Conservation (phyloP, 208 protist genomes). For the Herpetomonas samuelpessoai region DNA sequence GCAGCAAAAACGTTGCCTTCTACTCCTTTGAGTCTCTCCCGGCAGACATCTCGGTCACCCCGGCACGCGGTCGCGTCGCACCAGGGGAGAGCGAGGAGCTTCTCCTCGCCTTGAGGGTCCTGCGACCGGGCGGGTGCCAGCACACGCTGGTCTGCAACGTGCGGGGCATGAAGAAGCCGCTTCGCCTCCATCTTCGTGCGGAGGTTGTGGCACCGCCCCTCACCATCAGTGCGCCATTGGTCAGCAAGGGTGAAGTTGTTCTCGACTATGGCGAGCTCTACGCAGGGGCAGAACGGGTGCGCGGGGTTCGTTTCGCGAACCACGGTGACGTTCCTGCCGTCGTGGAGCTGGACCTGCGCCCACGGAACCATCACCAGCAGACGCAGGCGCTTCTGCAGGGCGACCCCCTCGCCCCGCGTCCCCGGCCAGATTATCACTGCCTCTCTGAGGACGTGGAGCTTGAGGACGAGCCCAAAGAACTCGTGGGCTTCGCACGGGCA, state of each 20-base stretch:
- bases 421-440: background rate
- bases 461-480: constrained; percentile 3
- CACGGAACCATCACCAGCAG: constrained; percentile 32
- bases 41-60: constrained; percentile 64
- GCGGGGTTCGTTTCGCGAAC: constrained; percentile 74
- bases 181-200: constrained; percentile 66
- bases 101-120: constrained; percentile 40
- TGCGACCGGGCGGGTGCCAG: constrained; percentile 26
- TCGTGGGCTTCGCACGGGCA: constrained; percentile 5
- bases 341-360: constrained; percentile 71
- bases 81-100: constrained; percentile 72
- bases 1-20: constrained; percentile 64
- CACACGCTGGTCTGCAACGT: constrained; percentile 58
- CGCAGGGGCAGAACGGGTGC: constrained; percentile 52
- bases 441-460: background rate
- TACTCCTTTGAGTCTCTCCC: constrained; percentile 69
- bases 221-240: constrained; percentile 38
- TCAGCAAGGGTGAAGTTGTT: constrained; percentile 58
- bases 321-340: constrained; percentile 75
- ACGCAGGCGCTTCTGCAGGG: constrained; percentile 2
- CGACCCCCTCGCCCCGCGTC: constrained; percentile 5
- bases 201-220: constrained; percentile 67
- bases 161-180: constrained; percentile 71
- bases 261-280: constrained; percentile 89
- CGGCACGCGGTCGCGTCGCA: constrained; percentile 60